Evolutionary conservation across 148 eudicot genomes (phyloP).

Genomic region (Dianthus caryophyllus): DNA sequence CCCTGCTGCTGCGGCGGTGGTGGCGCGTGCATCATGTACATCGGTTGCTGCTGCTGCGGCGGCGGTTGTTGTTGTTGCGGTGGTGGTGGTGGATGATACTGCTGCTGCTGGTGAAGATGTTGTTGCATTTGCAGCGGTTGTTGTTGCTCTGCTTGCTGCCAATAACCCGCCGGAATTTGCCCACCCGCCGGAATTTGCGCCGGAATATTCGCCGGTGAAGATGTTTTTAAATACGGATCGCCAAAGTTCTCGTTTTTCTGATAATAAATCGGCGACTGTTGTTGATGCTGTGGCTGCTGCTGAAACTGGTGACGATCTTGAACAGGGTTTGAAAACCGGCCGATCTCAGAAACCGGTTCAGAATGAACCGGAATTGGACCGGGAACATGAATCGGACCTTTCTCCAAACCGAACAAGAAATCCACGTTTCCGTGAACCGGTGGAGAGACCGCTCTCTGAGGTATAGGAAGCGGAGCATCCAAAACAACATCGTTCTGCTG

Average conservation of each 20-base stretch:
- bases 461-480: background rate
- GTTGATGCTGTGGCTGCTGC: slow-evolving; percentile 1
- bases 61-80: background rate
- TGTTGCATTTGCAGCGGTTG: background rate
- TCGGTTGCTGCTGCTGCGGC: slow-evolving; percentile 33
- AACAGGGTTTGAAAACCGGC: slow-evolving; percentile 48
- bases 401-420: slow-evolving; percentile 74
- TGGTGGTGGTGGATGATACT: slow-evolving; percentile 22
- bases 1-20: too few species aligned
- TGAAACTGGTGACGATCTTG: slow-evolving; percentile 24
- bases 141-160: slow-evolving; percentile 20
- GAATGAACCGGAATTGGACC: slow-evolving; percentile 18
- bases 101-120: slow-evolving; percentile 3
- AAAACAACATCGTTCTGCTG: background rate
- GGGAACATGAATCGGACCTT: slow-evolving; percentile 27
- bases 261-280: slow-evolving; percentile 26
- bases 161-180: slow-evolving; percentile 32
- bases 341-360: slow-evolving; percentile 27
- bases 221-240: slow-evolving; percentile 34
- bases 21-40: slow-evolving; percentile 66
- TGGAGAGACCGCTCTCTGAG: background rate
- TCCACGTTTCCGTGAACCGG: slow-evolving; percentile 42
- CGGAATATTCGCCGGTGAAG: slow-evolving; percentile 22
- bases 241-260: slow-evolving; percentile 48
- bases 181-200: slow-evolving; percentile 6